Base-by-base conservation (phyloP, 306 rosid species). In the Corylus americana region DNA sequence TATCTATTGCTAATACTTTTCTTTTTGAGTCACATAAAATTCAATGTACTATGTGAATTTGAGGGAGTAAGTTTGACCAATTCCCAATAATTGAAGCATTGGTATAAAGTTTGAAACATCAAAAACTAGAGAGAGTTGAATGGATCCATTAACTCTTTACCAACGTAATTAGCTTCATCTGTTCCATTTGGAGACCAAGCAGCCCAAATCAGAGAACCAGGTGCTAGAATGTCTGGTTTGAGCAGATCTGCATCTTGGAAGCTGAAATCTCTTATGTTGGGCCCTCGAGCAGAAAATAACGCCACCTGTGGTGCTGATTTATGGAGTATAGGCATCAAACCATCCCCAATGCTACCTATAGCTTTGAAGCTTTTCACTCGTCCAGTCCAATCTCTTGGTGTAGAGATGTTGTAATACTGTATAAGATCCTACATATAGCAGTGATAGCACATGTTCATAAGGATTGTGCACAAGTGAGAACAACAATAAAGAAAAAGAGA, bases 151-250 rank as follows among this genome's bases (percentile, higher is more conserved):
- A 53, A 68, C 78, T 82, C 74, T 83, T 83, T 78, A 93, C 99
- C 99, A 45, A 75, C 87, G 70, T 91, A 96, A 83, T 96, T 91
- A 25, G 99, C 88, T 57, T 96, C 99, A 70, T 96, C 99, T 1
- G 99, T 96, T 78, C 99, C 99, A 85, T 96, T 96, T 71, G 93
- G 98, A 83, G 96, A 90, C 99, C 99, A 96, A 74, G 99, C 99
- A 83, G 92, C 97, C 99, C 99, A 96, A 78, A 96, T 96, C 78
- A 96, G 83, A 74, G 97, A 90, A 86, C 99, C 99, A 50, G 99
- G 99, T 78, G 99, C 99, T 71, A 96, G 87, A 80, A 96, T 89
- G 82, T 96, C 99, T 47, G 99, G 99, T 84, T 96, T 96, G 81
- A 96, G 98, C 88, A 96, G 98, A 85, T 96, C 99, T 10, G 97